Percentiles rank a stretch among this genome's conserved stretches.
Evolutionary conservation across 2,329 filamentous ascomycete species (phyloP).

Genomic region (Colletotrichum sublineola): DNA sequence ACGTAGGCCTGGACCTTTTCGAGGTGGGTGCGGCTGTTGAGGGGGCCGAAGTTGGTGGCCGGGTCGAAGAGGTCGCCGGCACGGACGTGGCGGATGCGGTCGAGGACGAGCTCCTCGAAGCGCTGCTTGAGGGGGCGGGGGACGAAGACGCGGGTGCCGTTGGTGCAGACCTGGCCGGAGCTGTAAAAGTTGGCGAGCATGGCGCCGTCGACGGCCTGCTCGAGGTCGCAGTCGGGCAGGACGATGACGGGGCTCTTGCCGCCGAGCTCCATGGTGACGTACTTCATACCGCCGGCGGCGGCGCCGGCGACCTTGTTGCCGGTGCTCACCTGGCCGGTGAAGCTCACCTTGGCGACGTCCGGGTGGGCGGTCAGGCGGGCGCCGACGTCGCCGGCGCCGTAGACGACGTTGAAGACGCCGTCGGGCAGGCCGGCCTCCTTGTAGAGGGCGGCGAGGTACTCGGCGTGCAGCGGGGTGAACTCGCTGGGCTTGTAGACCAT

Average conservation of each 20-base stretch:
- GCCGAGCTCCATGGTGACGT: conserved; percentile 92
- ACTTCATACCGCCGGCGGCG: conserved; percentile 85
- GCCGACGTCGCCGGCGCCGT: conserved; percentile 83
- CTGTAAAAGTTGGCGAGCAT: conserved; percentile 97
- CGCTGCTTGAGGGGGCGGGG: conserved; percentile 72
- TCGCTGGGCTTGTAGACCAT: conserved; percentile 95
- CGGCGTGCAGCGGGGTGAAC: conserved; percentile 86
- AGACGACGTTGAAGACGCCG: conserved; percentile 89
- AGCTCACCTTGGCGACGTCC: conserved; percentile 85
- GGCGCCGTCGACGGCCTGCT: conserved; percentile 86
- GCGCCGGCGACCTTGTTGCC: conserved; percentile 84
- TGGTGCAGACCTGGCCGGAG: conserved; percentile 92
- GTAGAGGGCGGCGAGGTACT: conserved; percentile 81
- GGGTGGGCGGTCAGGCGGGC: conserved; percentile 80
- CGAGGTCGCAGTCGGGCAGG: conserved; percentile 82
- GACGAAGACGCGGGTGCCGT: conserved; percentile 90
- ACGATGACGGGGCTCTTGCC: conserved; percentile 87
- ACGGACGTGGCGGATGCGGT: conserved; percentile 84
- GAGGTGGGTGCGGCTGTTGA: conserved; percentile 80
- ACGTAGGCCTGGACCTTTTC: conserved; percentile 87
- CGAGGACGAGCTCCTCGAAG: conserved; percentile 78
- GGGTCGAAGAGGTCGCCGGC: conserved; percentile 79
- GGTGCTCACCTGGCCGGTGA: conserved; percentile 88
- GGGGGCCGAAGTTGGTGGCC: conserved; percentile 84
- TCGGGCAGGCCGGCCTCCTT: conserved; percentile 82